Evolutionary conservation across 768 basidiomycete genomes (phyloP).

Genomic region (Suillus alpinus): DNA sequence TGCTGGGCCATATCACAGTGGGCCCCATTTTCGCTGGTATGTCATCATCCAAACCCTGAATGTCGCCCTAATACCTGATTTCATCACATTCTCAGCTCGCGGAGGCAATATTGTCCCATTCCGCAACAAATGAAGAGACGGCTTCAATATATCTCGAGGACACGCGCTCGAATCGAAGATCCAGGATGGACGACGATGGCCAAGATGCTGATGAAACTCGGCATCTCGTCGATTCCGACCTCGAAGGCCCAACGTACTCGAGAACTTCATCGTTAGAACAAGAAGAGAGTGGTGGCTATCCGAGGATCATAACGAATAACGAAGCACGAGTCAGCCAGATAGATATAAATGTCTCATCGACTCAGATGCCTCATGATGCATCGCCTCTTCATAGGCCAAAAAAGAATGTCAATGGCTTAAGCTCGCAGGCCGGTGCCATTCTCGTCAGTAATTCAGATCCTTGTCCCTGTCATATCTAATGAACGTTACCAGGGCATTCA

Average conservation of each 20-base stretch:
- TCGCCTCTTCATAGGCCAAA: neutral
- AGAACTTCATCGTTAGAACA: constrained; percentile 9
- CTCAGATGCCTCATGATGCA: constrained; percentile 11
- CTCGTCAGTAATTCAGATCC: constrained; percentile 47
- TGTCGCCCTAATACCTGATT: constrained; percentile 17
- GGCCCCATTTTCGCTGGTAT: constrained; percentile 88
- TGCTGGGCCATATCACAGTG: constrained; percentile 93
- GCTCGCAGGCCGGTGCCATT: constrained; percentile 86
- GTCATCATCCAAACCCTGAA: constrained; percentile 20
- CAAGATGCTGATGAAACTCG: constrained; percentile 27
- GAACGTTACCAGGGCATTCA: constrained; percentile 73
- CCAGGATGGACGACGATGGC: constrained; percentile 13
- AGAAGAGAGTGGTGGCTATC: constrained; percentile 14
- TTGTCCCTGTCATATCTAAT: neutral
- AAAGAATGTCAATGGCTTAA: constrained; percentile 39
- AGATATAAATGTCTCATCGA: constrained; percentile 30
- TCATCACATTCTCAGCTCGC: constrained; percentile 53
- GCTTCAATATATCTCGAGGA: constrained; percentile 28
- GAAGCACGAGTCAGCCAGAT: constrained; percentile 49
- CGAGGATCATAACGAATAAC: constrained; percentile 39
- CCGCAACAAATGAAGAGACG: constrained; percentile 30
- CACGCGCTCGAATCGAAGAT: constrained; percentile 23
- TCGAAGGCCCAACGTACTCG: constrained; percentile 16
- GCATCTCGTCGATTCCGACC: constrained; percentile 18
- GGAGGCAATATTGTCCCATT: constrained; percentile 78